phyloP scores from a whole-genome alignment of 2,329 filamentous ascomycete genomes.

The Purpureocillium takamizusanense region DNA sequence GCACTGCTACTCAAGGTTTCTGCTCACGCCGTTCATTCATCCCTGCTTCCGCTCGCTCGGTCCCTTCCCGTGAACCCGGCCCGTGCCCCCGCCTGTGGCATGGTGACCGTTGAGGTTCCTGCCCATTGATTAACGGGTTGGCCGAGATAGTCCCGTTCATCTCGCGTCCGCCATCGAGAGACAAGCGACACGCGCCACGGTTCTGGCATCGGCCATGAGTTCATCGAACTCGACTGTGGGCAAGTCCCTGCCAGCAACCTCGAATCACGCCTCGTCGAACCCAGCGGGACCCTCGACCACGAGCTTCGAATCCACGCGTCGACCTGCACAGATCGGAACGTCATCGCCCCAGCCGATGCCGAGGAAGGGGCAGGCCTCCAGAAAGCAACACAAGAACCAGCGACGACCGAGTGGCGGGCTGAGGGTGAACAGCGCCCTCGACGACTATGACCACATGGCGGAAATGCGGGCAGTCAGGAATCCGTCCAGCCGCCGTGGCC shows the following conservation, averaged over 20 bases:
- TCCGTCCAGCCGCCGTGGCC: constrained; percentile 67
- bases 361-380: constrained; percentile 66
- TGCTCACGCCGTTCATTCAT: too few species aligned
- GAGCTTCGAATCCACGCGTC: constrained; percentile 42
- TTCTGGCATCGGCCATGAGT: constrained; percentile 20
- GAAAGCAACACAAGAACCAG: constrained; percentile 78
- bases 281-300: constrained; percentile 33
- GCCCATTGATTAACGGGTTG: neutral
- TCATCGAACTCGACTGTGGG: constrained; percentile 25
- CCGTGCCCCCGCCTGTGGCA: constrained; percentile 3
- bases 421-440: constrained; percentile 30
- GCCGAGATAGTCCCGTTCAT: neutral
- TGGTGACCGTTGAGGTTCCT: constrained; percentile 1
- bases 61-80: neutral
- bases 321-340: constrained; percentile 28
- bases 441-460: constrained; percentile 81
- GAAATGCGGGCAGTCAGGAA: constrained; percentile 59
- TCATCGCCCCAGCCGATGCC: constrained; percentile 33
- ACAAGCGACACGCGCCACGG: neutral
- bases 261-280: constrained; percentile 29
- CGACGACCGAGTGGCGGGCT: constrained; percentile 51
- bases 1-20: too few species aligned
- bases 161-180: neutral
- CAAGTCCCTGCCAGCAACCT: constrained; percentile 41
- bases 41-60: neutral